A percentile compares a stretch with the other conserved stretches of the same genome.
Evolutionary conservation across 1,284 basidiomycete species (phyloP).

Genomic region (Sanghuangporus sanghuang): DNA sequence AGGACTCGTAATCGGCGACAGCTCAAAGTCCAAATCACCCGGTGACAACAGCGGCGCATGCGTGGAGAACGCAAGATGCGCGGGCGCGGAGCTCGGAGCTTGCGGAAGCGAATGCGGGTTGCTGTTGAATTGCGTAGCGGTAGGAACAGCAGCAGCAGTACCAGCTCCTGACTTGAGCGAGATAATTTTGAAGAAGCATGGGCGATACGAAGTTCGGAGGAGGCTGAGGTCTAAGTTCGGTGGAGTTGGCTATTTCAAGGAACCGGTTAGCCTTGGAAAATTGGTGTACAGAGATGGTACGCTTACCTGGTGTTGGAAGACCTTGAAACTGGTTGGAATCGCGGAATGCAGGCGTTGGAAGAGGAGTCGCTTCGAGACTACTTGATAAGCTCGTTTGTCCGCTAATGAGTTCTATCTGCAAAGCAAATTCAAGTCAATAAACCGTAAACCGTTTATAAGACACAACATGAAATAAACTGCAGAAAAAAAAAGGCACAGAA

Average conservation of each 20-base stretch:
- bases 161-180: conserved; percentile 27
- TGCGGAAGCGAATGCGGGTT: conserved; percentile 26
- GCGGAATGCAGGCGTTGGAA: conserved; percentile 21
- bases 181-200: conserved; percentile 47
- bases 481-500: too few relatives aligned
- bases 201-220: conserved; percentile 59
- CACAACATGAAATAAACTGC: background rate
- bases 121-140: background rate
- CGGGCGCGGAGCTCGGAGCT: conserved; percentile 53
- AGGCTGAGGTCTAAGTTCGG: conserved; percentile 58
- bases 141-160: conserved; percentile 1
- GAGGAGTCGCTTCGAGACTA: conserved; percentile 29
- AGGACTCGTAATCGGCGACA: conserved; percentile 71
- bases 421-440: conserved; percentile 5
- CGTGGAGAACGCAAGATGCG: conserved; percentile 53
- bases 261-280: background rate
- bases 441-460: background rate
- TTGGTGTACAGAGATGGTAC: conserved; percentile 5
- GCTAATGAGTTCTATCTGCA: conserved; percentile 69
- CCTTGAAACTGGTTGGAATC: conserved; percentile 41
- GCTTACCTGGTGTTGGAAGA: conserved; percentile 68
- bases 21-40: conserved; percentile 59
- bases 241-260: conserved; percentile 45
- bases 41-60: conserved; percentile 36
- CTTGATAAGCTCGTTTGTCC: conserved; percentile 38